These are phyloP conservation scores for Blastobotrys arbuscula DNA, from an alignment of 1,139 yeast species.

Conservation along the genomic window DNA sequence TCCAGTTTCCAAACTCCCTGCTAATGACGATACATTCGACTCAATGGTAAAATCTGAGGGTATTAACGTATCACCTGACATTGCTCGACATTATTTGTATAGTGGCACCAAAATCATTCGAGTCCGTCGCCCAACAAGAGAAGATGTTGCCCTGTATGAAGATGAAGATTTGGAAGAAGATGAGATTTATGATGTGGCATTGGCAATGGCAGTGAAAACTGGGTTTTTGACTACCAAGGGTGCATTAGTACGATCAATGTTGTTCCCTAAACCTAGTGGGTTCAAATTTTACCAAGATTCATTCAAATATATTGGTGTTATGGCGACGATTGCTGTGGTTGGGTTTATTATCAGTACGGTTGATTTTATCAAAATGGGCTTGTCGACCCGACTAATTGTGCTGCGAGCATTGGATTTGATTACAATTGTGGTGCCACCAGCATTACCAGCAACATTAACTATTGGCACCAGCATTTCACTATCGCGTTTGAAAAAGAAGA, in stretches of 20 bases:
- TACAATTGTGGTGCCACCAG: constrained; percentile 98
- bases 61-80: constrained; percentile 53
- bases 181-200: constrained; percentile 53
- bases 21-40: constrained; percentile 57
- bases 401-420: constrained; percentile 88
- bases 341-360: constrained; percentile 84
- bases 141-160: constrained; percentile 19
- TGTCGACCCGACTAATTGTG: constrained; percentile 63
- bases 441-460: constrained; percentile 92
- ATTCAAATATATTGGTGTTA: constrained; percentile 90
- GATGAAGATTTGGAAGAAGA: constrained; percentile 8
- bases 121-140: constrained; percentile 51
- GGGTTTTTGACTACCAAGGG: constrained; percentile 97
- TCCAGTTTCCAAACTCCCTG: constrained; percentile 78
- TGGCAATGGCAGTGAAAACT: constrained; percentile 82
- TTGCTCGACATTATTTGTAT: constrained; percentile 72
- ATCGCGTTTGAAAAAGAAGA: constrained; percentile 58
- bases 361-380: constrained; percentile 71
- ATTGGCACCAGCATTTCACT: constrained; percentile 94
- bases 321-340: constrained; percentile 76
- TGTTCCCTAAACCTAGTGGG: constrained; percentile 91
- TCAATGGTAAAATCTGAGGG: constrained; percentile 34
- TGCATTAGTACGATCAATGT: constrained; percentile 88
- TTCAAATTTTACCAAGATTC: constrained; percentile 93
- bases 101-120: constrained; percentile 86